These are phyloP conservation scores for Pseudoscleropodium purum DNA, from an alignment of 225 moss, liverwort and hornwort species.

Conservation along the genomic window DNA sequence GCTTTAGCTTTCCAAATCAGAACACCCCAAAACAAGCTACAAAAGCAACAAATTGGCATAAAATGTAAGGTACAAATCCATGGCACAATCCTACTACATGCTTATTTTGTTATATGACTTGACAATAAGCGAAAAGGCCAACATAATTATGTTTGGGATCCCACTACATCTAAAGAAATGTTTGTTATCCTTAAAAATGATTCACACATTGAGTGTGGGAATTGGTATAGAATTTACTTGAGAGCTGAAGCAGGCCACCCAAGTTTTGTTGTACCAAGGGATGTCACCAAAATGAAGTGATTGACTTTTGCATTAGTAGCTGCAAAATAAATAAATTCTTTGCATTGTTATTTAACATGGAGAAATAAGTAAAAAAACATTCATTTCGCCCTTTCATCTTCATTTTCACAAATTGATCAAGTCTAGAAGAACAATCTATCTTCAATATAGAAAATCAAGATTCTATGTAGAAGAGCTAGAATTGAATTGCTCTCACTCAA, in stretches of 20 bases:
- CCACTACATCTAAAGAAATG: not conserved
- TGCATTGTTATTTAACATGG: not conserved
- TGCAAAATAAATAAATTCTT: constrained; percentile 18
- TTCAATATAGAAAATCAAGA: not conserved
- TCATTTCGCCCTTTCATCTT: not conserved
- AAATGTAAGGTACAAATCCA: not conserved
- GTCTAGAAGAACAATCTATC: not conserved
- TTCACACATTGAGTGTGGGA: not conserved
- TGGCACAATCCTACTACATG: not conserved
- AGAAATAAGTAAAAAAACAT: not conserved
- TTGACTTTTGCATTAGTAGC: constrained; percentile 58
- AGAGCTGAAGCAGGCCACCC: constrained; percentile 81
- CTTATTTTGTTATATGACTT: not conserved
- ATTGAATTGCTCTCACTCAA: not conserved
- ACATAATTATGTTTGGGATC: not conserved
- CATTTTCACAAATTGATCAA: not conserved
- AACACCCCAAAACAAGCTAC: constrained; percentile 95
- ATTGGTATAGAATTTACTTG: constrained; percentile 40
- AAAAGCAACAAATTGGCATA: not conserved
- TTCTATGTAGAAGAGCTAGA: not conserved
- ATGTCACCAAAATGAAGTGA: constrained; percentile 84
- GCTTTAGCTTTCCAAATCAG: constrained; percentile 88
- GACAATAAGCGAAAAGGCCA: not conserved
- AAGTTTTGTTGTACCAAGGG: constrained; percentile 69
- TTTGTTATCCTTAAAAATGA: not conserved